phyloP scores from a whole-genome alignment of 768 basidiomycete species.

The Russula olivacea region DNA sequence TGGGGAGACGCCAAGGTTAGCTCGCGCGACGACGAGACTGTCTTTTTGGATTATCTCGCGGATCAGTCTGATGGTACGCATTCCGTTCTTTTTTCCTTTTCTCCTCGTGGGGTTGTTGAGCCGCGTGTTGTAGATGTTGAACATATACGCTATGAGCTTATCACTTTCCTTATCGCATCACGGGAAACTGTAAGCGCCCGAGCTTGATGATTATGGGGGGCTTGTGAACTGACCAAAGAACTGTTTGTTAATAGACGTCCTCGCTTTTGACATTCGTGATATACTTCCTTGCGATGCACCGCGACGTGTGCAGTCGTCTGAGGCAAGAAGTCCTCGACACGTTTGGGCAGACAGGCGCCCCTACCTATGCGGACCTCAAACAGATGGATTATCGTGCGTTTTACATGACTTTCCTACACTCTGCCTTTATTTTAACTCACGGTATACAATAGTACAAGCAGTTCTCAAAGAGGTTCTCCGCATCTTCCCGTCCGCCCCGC shows the following conservation, averaged over 20 bases:
- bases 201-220: neutral
- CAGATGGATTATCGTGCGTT: constrained; percentile 32
- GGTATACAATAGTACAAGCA: constrained; percentile 27
- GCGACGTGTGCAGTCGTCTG: constrained; percentile 30
- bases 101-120: neutral
- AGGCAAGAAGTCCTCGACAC: constrained; percentile 33
- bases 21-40: constrained; percentile 18
- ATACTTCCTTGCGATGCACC: constrained; percentile 33
- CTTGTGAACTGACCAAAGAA: neutral
- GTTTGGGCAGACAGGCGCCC: constrained; percentile 29
- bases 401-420: too few species aligned
- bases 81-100: neutral
- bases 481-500: constrained; percentile 21
- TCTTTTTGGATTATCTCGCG: constrained; percentile 23
- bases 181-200: constrained; percentile 20
- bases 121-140: constrained; percentile 17
- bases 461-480: constrained; percentile 33
- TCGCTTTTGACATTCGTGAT: constrained; percentile 32
- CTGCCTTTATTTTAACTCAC: neutral
- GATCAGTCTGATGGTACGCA: constrained; percentile 18
- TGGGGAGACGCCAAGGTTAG: constrained; percentile 8
- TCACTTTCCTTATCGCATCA: constrained; percentile 25
- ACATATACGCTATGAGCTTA: constrained; percentile 24
- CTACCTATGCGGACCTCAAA: constrained; percentile 33
- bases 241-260: constrained; percentile 26